A percentile compares a stretch with the other conserved stretches of the same genome.
Evolutionary conservation across 73 alveolate species (phyloP).

Genomic region (Uronychia setigera): DNA sequence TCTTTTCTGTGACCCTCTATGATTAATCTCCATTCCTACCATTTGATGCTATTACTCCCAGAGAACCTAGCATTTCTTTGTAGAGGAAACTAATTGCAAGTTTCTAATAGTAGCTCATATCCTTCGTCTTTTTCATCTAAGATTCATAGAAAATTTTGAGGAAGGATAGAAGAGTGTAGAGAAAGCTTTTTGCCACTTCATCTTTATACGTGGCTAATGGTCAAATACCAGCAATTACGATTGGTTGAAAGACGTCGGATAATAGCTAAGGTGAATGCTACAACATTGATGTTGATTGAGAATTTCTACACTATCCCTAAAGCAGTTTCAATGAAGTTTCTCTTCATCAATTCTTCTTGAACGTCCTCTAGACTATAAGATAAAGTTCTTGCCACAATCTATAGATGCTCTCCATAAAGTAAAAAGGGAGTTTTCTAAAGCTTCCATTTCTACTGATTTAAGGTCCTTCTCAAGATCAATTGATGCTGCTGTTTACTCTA

Average conservation of each 20-base stretch:
- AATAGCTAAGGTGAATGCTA: conserved; percentile 51
- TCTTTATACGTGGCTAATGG: conserved; percentile 19
- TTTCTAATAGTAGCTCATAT: conserved; percentile 4
- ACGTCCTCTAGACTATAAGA: conserved; percentile 16
- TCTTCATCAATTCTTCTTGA: conserved; percentile 44
- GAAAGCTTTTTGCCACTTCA: conserved; percentile 39
- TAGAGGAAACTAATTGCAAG: conserved; percentile 33
- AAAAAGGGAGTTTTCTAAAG: conserved; percentile 22
- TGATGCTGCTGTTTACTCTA: not conserved
- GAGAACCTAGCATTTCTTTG: conserved; percentile 42
- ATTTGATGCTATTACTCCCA: conserved; percentile 43
- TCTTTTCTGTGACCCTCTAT: no score
- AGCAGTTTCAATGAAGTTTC: conserved; percentile 35
- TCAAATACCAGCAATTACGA: not conserved
- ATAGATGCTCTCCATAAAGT: conserved; percentile 42
- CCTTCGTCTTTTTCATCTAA: not conserved
- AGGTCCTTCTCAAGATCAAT: not conserved
- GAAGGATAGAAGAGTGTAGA: conserved; percentile 36
- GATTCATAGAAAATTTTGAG: conserved; percentile 30
- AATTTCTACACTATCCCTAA: conserved; percentile 7
- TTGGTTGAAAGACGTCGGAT: conserved; percentile 47
- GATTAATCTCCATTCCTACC: no score
- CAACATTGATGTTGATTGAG: conserved; percentile 35
- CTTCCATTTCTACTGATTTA: not conserved
- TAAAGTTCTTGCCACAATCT: conserved; percentile 28